phyloP scores from a whole-genome alignment of 371 early-diverging fungal species.

The Furculomyces boomerangus region DNA sequence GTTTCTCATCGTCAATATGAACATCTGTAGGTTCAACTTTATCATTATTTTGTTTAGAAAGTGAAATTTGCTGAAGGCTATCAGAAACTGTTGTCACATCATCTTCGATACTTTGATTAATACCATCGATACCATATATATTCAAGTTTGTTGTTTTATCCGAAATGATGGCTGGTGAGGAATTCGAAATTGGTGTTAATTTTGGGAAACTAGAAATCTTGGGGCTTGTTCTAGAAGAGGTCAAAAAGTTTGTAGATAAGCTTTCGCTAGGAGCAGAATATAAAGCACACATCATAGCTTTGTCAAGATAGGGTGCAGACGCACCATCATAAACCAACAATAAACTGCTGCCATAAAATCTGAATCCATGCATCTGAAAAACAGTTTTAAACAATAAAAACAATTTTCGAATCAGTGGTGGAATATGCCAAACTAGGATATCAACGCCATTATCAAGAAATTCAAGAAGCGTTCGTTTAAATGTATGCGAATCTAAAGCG shows the following conservation, averaged over 20 bases:
- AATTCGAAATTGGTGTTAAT: too few relatives aligned
- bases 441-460: slow-evolving; percentile 62
- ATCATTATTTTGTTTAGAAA: too few relatives aligned
- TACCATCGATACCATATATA: too few relatives aligned
- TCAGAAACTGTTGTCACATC: too few relatives aligned
- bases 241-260: not conserved
- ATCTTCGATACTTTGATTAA: too few relatives aligned
- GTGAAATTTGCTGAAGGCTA: too few relatives aligned
- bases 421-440: slow-evolving; percentile 51
- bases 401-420: slow-evolving; percentile 48
- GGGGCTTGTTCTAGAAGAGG: not conserved
- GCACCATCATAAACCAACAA: slow-evolving; percentile 68
- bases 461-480: slow-evolving; percentile 45
- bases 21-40: too few relatives aligned
- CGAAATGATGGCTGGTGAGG: too few relatives aligned
- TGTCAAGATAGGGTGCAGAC: slow-evolving; percentile 1
- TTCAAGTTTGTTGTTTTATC: too few relatives aligned
- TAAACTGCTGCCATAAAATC: slow-evolving; percentile 79
- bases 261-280: too few relatives aligned
- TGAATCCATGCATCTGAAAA: slow-evolving; percentile 44
- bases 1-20: too few relatives aligned
- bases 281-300: too few relatives aligned
- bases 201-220: slow-evolving; percentile 7
- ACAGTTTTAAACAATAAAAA: slow-evolving; percentile 46
- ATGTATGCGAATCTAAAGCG: slow-evolving; percentile 44